Conservation (phyloP, 1,284 basidiomycete genomes). For the Marasmius sp. region DNA sequence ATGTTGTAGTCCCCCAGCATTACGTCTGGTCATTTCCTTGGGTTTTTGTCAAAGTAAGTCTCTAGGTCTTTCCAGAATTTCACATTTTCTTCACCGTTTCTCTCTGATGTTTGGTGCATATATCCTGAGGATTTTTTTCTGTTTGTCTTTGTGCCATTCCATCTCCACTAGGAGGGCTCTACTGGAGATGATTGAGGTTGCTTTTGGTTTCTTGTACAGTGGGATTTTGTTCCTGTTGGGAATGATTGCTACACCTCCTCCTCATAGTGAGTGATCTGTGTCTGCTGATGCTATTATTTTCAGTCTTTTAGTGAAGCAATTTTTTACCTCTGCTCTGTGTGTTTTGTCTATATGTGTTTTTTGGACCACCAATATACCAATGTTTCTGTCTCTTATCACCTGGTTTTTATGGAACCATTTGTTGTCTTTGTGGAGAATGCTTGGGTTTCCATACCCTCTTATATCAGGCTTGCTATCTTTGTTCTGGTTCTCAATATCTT, state of each 20-base stretch:
- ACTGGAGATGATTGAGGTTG: slow-evolving; percentile 15
- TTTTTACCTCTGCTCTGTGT: neutral
- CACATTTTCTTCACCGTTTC: slow-evolving; percentile 12
- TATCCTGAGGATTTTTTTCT: slow-evolving; percentile 15
- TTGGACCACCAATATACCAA: slow-evolving; percentile 3
- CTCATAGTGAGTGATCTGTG: neutral
- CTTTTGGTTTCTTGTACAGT: neutral
- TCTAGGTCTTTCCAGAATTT: slow-evolving; percentile 22
- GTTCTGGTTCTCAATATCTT: slow-evolving; percentile 12
- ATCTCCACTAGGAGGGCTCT: slow-evolving; percentile 11
- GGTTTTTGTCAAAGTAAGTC: slow-evolving; percentile 4
- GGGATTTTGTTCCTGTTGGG: neutral
- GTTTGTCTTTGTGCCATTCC: slow-evolving; percentile 7
- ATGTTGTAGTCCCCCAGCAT: slow-evolving; percentile 19
- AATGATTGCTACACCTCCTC: slow-evolving; percentile 6
- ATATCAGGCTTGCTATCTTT: slow-evolving; percentile 9
- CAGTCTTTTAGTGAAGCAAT: neutral
- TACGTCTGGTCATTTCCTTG: slow-evolving; percentile 7
- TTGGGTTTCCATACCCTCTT: slow-evolving; percentile 6
- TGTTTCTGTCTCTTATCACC: slow-evolving; percentile 2
- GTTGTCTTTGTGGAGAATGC: slow-evolving; percentile 4
- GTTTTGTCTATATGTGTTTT: slow-evolving; percentile 7
- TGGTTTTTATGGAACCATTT: slow-evolving; percentile 11
- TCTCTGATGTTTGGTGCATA: slow-evolving; percentile 23
- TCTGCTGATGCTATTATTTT: neutral